phyloP scores from a whole-genome alignment of 805 yeast species.

The Ogataea paradorogensis region DNA sequence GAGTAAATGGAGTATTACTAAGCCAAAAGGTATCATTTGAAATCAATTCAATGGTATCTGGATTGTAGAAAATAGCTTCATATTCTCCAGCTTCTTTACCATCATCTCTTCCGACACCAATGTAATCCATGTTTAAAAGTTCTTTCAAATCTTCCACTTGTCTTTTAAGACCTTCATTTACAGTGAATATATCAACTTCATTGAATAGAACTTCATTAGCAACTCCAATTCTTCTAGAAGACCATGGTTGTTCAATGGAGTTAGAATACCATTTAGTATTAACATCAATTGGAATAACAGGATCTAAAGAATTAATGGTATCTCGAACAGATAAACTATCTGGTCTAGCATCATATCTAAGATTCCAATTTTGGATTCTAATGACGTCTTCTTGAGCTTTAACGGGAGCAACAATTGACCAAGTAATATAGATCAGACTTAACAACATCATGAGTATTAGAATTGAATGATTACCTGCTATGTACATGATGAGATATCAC shows the following conservation, averaged over 20 bases:
- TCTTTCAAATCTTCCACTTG: conserved; percentile 45
- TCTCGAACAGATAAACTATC: conserved; percentile 22
- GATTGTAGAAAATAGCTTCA: conserved; percentile 45
- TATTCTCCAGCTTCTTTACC: conserved; percentile 50
- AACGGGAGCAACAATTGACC: not conserved
- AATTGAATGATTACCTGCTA: not conserved
- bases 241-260: conserved; percentile 35
- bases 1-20: conserved; percentile 51
- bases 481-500: no score
- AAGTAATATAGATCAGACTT: not conserved
- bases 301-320: conserved; percentile 19
- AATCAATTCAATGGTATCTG: conserved; percentile 36
- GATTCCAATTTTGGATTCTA: conserved; percentile 30
- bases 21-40: conserved; percentile 50
- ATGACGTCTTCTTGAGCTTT: not conserved
- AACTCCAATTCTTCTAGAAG: conserved; percentile 34
- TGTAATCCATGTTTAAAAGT: conserved; percentile 37
- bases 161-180: conserved; percentile 47
- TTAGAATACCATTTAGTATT: conserved; percentile 27
- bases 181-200: conserved; percentile 35
- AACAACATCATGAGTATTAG: not conserved
- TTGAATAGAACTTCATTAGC: conserved; percentile 36
- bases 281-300: conserved; percentile 22
- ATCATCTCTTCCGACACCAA: conserved; percentile 53
- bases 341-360: conserved; percentile 28